Conservation (phyloP, 1,284 basidiomycete species). For the Ceratobasidium sp. region DNA sequence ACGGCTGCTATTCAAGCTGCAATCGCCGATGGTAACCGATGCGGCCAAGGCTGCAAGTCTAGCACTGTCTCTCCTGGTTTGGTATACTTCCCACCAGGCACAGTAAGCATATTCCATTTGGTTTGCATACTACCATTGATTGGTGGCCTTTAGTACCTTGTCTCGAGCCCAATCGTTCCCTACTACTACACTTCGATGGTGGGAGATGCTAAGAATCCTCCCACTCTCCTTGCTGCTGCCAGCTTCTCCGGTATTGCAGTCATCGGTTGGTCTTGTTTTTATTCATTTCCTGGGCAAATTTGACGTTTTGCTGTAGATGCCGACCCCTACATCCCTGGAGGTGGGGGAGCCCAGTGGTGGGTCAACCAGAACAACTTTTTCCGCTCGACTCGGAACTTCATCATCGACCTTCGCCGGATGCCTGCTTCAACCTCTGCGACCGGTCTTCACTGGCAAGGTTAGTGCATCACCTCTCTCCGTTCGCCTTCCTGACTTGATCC, state of each 20-base stretch:
- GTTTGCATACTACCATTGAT: neutral
- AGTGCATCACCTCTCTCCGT: too few species aligned
- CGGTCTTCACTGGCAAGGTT: constrained; percentile 60
- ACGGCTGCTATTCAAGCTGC: constrained; percentile 54
- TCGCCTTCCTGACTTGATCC: constrained; percentile 59
- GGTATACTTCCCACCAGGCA: constrained; percentile 54
- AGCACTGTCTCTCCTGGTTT: constrained; percentile 53
- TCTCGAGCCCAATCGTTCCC: constrained; percentile 52
- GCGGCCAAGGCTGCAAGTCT: constrained; percentile 51
- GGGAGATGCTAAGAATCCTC: constrained; percentile 50
- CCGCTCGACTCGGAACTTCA: constrained; percentile 49
- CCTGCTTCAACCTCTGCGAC: constrained; percentile 64
- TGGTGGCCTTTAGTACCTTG: constrained; percentile 49
- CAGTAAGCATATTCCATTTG: neutral
- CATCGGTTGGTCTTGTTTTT: constrained; percentile 48
- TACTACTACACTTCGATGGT: constrained; percentile 54
- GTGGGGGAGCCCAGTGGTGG: constrained; percentile 44
- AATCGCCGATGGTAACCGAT: constrained; percentile 52
- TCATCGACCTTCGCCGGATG: constrained; percentile 55
- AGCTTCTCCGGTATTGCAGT: constrained; percentile 53
- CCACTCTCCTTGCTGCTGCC: constrained; percentile 51
- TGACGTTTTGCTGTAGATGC: constrained; percentile 46
- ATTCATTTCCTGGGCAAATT: neutral
- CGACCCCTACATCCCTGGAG: constrained; percentile 52
- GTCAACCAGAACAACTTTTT: constrained; percentile 47